Evolutionary conservation across 2,329 filamentous ascomycete genomes (phyloP).

Genomic region (Xylariaceae sp.): DNA sequence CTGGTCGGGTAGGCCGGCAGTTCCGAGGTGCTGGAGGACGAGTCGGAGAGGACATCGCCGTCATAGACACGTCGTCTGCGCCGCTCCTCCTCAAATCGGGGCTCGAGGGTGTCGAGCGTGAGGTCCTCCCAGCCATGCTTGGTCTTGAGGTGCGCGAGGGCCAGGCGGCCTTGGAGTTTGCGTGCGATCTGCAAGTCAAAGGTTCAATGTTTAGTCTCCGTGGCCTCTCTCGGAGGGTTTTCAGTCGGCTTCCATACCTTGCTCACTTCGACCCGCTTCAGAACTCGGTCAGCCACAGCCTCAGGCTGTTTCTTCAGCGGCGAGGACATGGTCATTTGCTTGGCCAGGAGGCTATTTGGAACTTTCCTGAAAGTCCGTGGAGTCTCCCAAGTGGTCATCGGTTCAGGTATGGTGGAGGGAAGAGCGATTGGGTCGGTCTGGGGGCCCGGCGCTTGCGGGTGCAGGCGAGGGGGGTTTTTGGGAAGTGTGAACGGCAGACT

Average conservation of each 20-base stretch:
- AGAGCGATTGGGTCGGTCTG: constrained; percentile 22
- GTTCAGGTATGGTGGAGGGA: constrained; percentile 17
- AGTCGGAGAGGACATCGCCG: constrained; percentile 75
- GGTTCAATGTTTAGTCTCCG: constrained; percentile 11
- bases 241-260: constrained; percentile 48
- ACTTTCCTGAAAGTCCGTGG: constrained; percentile 6
- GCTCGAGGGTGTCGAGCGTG: constrained; percentile 78
- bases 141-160: constrained; percentile 94
- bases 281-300: constrained; percentile 58
- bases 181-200: constrained; percentile 67
- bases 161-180: constrained; percentile 85
- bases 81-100: constrained; percentile 72
- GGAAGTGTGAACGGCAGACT: too few species aligned
- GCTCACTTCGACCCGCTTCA: constrained; percentile 67
- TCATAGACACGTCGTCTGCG: constrained; percentile 62
- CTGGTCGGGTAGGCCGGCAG: constrained; percentile 61
- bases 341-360: constrained; percentile 12
- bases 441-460: constrained; percentile 23
- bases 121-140: constrained; percentile 93
- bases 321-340: constrained; percentile 44
- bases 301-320: constrained; percentile 57
- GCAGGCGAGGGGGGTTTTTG: constrained; percentile 16
- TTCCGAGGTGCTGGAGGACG: constrained; percentile 77
- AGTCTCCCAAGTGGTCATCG: constrained; percentile 15
- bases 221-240: constrained; percentile 2